Conservation (phyloP, 1,284 basidiomycete genomes). For the Ceratobasidium sp. region DNA sequence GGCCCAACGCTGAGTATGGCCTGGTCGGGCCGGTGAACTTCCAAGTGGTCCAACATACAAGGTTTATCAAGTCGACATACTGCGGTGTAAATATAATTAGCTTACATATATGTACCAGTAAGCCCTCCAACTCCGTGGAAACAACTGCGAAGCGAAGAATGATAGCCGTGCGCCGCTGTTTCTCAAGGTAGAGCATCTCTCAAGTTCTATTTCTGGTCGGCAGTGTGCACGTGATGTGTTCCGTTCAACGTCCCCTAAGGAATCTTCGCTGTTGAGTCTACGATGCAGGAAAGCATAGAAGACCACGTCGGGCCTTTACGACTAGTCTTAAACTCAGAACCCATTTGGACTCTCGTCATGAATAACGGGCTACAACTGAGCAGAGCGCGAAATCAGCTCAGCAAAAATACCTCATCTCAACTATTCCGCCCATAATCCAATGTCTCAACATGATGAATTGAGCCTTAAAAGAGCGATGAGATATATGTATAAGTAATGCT, state of each 20-base stretch:
- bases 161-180: constrained; percentile 9
- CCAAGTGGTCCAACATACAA: not conserved
- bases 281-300: constrained; percentile 18
- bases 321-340: constrained; percentile 8
- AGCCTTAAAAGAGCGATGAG: not conserved
- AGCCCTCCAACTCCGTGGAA: not conserved
- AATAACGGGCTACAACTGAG: not conserved
- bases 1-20: not conserved
- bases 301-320: constrained; percentile 4
- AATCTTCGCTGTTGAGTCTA: no score
- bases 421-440: not conserved
- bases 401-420: not conserved
- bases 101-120: constrained; percentile 14
- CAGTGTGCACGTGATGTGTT: not conserved
- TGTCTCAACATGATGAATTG: not conserved
- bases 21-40: constrained; percentile 10
- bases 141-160: constrained; percentile 5
- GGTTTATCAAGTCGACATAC: not conserved
- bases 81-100: not conserved
- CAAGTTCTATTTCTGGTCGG: not conserved
- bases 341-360: constrained; percentile 12
- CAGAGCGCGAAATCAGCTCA: not conserved
- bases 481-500: not conserved
- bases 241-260: not conserved
- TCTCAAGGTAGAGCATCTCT: constrained; percentile 20